Conservation (phyloP, 2,329 filamentous ascomycete species). For the Phaeoacremonium minimum region DNA sequence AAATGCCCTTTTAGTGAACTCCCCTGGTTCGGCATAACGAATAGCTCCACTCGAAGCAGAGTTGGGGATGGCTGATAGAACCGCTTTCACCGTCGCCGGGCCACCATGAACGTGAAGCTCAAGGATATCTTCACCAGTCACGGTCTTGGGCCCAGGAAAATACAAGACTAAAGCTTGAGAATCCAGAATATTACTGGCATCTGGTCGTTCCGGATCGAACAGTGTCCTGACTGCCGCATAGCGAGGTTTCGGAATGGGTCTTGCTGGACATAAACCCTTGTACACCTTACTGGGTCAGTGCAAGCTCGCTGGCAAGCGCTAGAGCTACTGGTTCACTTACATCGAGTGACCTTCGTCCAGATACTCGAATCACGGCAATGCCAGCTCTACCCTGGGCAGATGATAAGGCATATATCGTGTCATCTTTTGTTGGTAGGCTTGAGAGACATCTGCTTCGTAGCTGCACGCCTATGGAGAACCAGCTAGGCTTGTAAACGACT, state of each 20-base stretch:
- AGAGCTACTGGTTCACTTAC: conserved; percentile 33
- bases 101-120: conserved; percentile 96
- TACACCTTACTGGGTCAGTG: conserved; percentile 39
- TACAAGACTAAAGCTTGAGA: conserved; percentile 75
- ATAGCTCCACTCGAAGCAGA: conserved; percentile 40
- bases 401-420: conserved; percentile 89
- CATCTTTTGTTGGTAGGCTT: conserved; percentile 24
- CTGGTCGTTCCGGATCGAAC: conserved; percentile 41
- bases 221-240: conserved; percentile 72
- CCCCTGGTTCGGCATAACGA: conserved; percentile 88
- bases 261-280: conserved; percentile 42
- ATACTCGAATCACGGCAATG: conserved; percentile 86
- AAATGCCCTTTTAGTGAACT: conserved; percentile 92
- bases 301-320: conserved; percentile 2
- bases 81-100: conserved; percentile 79
- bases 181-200: conserved; percentile 59
- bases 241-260: conserved; percentile 39
- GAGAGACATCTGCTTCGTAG: too few relatives aligned
- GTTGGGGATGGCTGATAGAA: conserved; percentile 70
- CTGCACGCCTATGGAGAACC: too few relatives aligned
- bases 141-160: conserved; percentile 76
- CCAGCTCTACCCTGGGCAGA: conserved; percentile 81
- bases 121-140: conserved; percentile 87
- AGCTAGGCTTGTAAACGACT: too few relatives aligned
- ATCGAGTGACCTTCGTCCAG: conserved; percentile 69